Base-by-base conservation (phyloP, 257 asterid species). In the Avicennia marina region DNA sequence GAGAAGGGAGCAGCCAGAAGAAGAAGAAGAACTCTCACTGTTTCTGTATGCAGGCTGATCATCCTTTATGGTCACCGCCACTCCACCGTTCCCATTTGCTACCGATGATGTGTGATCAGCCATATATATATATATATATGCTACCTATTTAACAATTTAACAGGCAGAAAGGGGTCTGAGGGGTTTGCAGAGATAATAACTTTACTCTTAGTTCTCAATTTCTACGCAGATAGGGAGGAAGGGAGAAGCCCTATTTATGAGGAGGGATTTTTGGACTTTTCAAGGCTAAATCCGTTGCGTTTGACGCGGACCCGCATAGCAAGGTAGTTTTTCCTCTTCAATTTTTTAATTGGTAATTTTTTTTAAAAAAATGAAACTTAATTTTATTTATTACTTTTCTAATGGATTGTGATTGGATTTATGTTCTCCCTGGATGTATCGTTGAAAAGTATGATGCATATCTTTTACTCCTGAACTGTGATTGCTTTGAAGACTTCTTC, bases 401-500 rank as follows among this genome's bases (percentile, higher is more conserved):
- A 17, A 15, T 46, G 11, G 4, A 15, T 17, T 9, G 15, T 36
- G 13, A 29, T 8, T 2, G 41, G 41, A 46, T 18, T 38, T 38
- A 9, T 38, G 3, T 38, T 33, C 6, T 2, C 44, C 44, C n/a
- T 38, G 44, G 11, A 38, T 12, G n/a, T 16, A 46, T 13, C 53
- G 53, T 46, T 46, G 53, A 13, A 46, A 46, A 46, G 53, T 46
- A 25, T 46, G 53, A 7, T 46, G 44, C n/a, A 11, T 38, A 25
- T 49, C 65, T 49, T 27, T 33, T 27, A 26, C 11, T 42, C 33
- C 20, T 2, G 18, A 18, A 8, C 4, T 36, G 41, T 61, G 44
- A 40, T 34, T 13, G 70, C 80, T 81, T 79, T 85, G 73, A 81
- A 56, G 84, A 64, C 75, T 56, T 51, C 71, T 64, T 59, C 82